Base-by-base conservation (phyloP, 768 basidiomycete genomes). In the Mycena indigotica region DNA sequence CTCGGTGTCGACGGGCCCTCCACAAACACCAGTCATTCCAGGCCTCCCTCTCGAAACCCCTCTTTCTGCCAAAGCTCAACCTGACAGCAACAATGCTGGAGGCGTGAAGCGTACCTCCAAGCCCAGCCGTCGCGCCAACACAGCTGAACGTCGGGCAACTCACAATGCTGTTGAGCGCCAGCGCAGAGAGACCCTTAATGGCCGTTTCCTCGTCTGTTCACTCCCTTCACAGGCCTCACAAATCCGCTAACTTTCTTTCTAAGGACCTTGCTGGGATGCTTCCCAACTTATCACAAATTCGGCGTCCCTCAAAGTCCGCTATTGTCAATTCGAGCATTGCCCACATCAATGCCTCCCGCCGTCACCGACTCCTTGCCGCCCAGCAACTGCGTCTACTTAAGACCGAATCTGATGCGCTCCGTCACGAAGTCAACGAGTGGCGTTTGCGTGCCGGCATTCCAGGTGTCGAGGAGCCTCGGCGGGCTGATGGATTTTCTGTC, bases 261-360 rank as follows among this genome's bases (percentile, higher is more conserved):
- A 66, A 94, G 91, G 93, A 94, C 66, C 90, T 98, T 50, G 96
- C 96, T 57, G 86, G 87, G 12, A 82, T 97, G 39, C 86, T 98
- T n/a, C 95, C 95, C 55, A 91, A 95, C 69, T 86, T 97, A 53
- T 91, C 91, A 5, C 85, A 91, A 69, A 90, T 95, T 73, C 88
- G 95, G 59, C 87, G 97, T 26, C 97, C 97, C 2, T 95, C 92
- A 72, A 99, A 99, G 75, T 92, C 91, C 6, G 89, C 91, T 58
- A 98, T 98, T 72, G 95, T 99, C 72, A 97, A 97, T 73, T 93
- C 91, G 35, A 91, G 89, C 50, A 97, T 98, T 69, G 87, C 93
- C 1, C 89, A 93, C 70, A 86, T 95, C 62, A 88, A 91, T 66
- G 83, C 88, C 23, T 88, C 90, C 30, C 85, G 93, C 57, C 83